These are phyloP conservation scores for Exophiala aquamarina DNA, from an alignment of 2,329 filamentous ascomycete species.

Conservation along the genomic window DNA sequence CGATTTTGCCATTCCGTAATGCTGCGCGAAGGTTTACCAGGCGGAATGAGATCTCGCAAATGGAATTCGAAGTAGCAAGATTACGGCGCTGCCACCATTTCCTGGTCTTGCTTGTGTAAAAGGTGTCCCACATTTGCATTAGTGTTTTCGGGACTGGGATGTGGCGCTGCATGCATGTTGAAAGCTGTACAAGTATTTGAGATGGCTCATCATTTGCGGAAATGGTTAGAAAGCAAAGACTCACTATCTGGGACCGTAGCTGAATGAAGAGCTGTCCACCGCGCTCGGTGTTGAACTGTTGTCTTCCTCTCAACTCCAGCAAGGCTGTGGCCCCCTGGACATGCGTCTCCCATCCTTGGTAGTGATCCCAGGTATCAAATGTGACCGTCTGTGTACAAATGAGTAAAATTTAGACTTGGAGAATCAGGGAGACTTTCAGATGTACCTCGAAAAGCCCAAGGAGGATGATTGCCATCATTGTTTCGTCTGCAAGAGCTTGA, in stretches of 20 bases:
- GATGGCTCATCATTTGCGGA: no score
- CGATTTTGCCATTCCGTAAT: neutral
- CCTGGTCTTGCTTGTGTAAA: slow-evolving; percentile 8
- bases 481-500: slow-evolving; percentile 37
- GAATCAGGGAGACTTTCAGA: neutral
- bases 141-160: slow-evolving; percentile 7
- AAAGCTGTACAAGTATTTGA: no score
- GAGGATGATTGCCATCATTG: slow-evolving; percentile 38
- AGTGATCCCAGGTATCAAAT: slow-evolving; percentile 9
- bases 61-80: slow-evolving; percentile 11
- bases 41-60: slow-evolving; percentile 13
- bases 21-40: slow-evolving; percentile 10
- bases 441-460: slow-evolving; percentile 38
- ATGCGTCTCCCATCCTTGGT: slow-evolving; percentile 15
- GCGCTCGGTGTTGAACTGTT: slow-evolving; percentile 16
- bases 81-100: slow-evolving; percentile 6
- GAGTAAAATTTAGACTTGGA: neutral
- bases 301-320: slow-evolving; percentile 22
- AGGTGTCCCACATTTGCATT: slow-evolving; percentile 5
- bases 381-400: slow-evolving; percentile 5
- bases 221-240: neutral
- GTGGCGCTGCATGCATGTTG: slow-evolving; percentile 11
- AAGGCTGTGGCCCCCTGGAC: slow-evolving; percentile 20
- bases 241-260: slow-evolving; percentile 24
- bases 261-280: slow-evolving; percentile 23